These are phyloP conservation scores for Calonectria naviculata DNA, from an alignment of 2,329 filamentous ascomycete genomes.

Conservation along the genomic window DNA sequence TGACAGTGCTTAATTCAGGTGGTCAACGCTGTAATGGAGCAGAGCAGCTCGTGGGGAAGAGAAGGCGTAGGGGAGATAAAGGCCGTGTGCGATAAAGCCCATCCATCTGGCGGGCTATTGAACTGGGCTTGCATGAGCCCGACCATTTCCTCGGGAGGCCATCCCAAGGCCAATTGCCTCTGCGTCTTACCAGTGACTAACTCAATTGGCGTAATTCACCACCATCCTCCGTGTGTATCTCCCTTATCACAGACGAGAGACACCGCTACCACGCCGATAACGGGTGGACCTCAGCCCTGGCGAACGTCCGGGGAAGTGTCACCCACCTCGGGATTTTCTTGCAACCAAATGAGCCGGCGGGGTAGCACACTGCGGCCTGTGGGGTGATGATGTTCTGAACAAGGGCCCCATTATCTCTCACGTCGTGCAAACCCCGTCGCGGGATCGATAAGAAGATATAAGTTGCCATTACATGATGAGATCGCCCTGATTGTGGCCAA, in stretches of 20 bases:
- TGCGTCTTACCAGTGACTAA: neutral
- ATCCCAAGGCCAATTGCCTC: neutral
- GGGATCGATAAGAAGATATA: constrained; percentile 1
- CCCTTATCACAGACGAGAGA: neutral
- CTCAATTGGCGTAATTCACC: constrained; percentile 3
- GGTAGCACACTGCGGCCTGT: neutral
- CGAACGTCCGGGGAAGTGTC: neutral
- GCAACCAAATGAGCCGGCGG: neutral
- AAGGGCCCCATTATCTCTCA: neutral
- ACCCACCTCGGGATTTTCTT: neutral
- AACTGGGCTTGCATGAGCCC: neutral
- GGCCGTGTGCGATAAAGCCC: constrained; percentile 2
- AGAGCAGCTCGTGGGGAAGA: neutral
- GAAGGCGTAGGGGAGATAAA: neutral
- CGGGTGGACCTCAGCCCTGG: neutral
- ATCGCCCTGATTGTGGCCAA: constrained; percentile 1
- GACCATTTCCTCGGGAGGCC: neutral
- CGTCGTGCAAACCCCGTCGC: neutral
- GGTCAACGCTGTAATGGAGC: neutral
- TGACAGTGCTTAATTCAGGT: neutral
- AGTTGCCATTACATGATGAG: constrained; percentile 16
- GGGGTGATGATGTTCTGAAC: neutral
- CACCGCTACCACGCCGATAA: neutral
- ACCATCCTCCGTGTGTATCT: neutral
- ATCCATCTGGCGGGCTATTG: neutral